Conservation (phyloP, 2,329 filamentous ascomycete genomes). For the Colletotrichum endophyticum region DNA sequence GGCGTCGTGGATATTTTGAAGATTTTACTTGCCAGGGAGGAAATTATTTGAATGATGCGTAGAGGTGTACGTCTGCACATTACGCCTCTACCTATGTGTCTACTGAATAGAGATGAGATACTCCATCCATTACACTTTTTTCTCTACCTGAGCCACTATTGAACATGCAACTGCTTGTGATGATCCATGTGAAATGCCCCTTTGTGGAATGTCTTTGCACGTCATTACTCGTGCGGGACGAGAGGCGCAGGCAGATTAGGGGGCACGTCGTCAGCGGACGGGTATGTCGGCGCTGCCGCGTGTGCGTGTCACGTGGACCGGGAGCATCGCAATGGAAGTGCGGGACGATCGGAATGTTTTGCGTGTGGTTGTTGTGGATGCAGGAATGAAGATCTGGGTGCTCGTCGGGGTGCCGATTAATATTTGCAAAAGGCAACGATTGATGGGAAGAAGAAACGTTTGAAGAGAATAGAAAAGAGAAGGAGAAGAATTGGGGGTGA, state of each 20-base stretch:
- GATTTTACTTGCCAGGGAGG: conserved; percentile 2
- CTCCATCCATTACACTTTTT: neutral
- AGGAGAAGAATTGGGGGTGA: neutral
- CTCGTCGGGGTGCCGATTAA: neutral
- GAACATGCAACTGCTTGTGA: neutral
- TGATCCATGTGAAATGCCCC: neutral
- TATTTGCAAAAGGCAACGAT: neutral
- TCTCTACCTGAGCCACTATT: neutral
- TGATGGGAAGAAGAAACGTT: too few relatives aligned
- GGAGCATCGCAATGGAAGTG: neutral
- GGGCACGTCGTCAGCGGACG: neutral
- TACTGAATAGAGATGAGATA: conserved; percentile 11
- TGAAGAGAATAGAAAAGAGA: too few relatives aligned
- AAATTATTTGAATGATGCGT: conserved; percentile 11
- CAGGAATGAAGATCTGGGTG: neutral
- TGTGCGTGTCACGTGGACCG: neutral
- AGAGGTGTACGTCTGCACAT: conserved; percentile 6
- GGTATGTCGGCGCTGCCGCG: neutral
- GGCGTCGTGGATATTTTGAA: conserved; percentile 18
- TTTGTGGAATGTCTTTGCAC: neutral
- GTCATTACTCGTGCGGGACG: neutral
- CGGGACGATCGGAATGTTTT: neutral
- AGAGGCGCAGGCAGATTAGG: neutral
- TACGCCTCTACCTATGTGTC: conserved; percentile 3
- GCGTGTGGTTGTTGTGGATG: neutral